phyloP scores from a whole-genome alignment of 768 basidiomycete species.

The Leccinellum albellum region DNA sequence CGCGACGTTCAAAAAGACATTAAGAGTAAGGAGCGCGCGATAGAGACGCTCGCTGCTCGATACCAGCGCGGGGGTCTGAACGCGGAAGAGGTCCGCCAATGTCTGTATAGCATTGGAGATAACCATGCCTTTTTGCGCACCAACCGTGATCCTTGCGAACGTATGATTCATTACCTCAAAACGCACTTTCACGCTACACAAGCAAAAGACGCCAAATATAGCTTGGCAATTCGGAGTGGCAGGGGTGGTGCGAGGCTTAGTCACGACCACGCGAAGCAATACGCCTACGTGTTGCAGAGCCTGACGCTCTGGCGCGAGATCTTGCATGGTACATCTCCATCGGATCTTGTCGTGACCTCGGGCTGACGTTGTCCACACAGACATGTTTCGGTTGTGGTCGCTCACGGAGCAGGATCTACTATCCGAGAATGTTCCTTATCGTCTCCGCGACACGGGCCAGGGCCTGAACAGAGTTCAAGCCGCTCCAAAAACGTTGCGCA shows the following conservation, averaged over 20 bases:
- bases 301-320: constrained; percentile 86
- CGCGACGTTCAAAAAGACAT: constrained; percentile 84
- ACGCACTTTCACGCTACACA: constrained; percentile 74
- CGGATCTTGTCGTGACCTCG: not conserved
- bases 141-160: constrained; percentile 86
- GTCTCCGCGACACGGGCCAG: constrained; percentile 84
- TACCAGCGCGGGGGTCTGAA: constrained; percentile 57
- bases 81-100: constrained; percentile 70
- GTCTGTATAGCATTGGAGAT: constrained; percentile 84
- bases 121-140: constrained; percentile 85
- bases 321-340: constrained; percentile 56
- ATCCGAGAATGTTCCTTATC: constrained; percentile 70
- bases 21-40: constrained; percentile 79
- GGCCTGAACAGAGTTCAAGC: constrained; percentile 88
- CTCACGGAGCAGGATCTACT: constrained; percentile 78
- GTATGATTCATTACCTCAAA: constrained; percentile 75
- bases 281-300: constrained; percentile 82
- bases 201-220: constrained; percentile 58
- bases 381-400: constrained; percentile 87
- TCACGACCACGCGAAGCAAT: constrained; percentile 83
- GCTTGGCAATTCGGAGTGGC: constrained; percentile 77
- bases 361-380: constrained; percentile 34
- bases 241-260: constrained; percentile 76
- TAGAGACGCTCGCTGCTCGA: constrained; percentile 64
- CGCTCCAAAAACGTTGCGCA: constrained; percentile 82